A percentile compares a stretch with the other conserved stretches of the same genome.
Evolutionary conservation across 208 protist genomes (phyloP).

Genomic region (Wallacemonas sp.): DNA sequence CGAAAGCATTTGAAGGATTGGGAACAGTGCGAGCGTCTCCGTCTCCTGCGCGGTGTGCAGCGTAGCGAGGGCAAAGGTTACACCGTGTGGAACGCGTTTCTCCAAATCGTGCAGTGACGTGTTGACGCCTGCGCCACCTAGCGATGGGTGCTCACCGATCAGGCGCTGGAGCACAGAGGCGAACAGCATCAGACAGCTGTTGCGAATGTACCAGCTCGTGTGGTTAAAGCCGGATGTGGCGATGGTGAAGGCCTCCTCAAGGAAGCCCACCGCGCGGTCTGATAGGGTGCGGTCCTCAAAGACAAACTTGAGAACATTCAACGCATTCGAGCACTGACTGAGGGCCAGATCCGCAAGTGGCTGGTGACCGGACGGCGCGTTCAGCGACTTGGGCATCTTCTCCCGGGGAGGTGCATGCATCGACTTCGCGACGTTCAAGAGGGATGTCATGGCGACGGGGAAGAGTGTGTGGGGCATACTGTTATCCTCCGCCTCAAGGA

Average conservation of each 20-base stretch:
- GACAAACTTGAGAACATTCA: constrained; percentile 93
- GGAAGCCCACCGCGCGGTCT: constrained; percentile 50
- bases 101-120: constrained; percentile 81
- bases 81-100: constrained; percentile 53
- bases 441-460: constrained; percentile 51
- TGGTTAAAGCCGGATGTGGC: constrained; percentile 79
- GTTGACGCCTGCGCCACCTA: constrained; percentile 72
- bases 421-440: constrained; percentile 41
- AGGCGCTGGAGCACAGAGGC: constrained; percentile 88
- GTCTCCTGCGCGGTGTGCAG: constrained; percentile 20
- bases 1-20: constrained; percentile 89
- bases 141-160: constrained; percentile 84
- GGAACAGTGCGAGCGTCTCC: constrained; percentile 71
- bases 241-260: constrained; percentile 83
- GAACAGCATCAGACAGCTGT: constrained; percentile 92
- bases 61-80: constrained; percentile 60
- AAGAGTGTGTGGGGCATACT: constrained; percentile 68
- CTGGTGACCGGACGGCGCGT: neutral
- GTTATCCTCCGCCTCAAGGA: constrained; percentile 84
- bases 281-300: constrained; percentile 86
- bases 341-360: constrained; percentile 23
- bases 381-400: too few relatives aligned
- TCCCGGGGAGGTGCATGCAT: neutral
- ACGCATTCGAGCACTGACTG: constrained; percentile 83
- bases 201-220: constrained; percentile 84